These are phyloP conservation scores for Hordeum vulgare DNA, from an alignment of 176 grass and related monocot species.

Conservation along the genomic window MorexV3_pseudomolecules_assembly NC_058524.1:599608304-599608803, in stretches of 20 bases:
- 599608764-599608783: slow-evolving; percentile 9
- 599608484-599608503: not conserved
- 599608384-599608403: too few species aligned
- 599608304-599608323: not conserved
- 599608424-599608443: too few species aligned
- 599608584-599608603: not conserved
- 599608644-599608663: not conserved
- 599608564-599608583: not conserved
- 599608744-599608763: slow-evolving; percentile 4
- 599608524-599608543: too few species aligned
- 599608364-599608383: not conserved
- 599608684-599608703: slow-evolving; percentile 45
- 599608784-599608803: not conserved
- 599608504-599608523: not conserved
- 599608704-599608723: slow-evolving; percentile 25
- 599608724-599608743: slow-evolving; percentile 31
- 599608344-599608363: not conserved
- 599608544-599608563: too few species aligned
- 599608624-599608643: not conserved
- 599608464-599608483: not conserved
- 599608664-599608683: slow-evolving; percentile 25
- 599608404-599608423: too few species aligned
- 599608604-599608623: slow-evolving; percentile 20
- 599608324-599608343: not conserved
- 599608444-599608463: too few species aligned